These are phyloP conservation scores for Nakazawaea anatomiae DNA, from an alignment of 805 yeast species.

Conservation along the genomic window DNA sequence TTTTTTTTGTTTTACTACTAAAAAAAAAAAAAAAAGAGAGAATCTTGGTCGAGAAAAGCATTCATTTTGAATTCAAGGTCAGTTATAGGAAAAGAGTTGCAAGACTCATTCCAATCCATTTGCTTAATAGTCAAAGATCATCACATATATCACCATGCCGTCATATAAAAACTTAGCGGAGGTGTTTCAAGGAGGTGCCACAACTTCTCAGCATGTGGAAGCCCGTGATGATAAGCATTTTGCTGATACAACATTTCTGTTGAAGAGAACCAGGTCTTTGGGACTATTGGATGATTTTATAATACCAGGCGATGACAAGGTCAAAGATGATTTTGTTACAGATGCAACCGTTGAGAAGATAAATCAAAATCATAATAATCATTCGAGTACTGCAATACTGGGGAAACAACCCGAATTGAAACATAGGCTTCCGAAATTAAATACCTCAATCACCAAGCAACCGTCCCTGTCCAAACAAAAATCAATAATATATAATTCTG, in stretches of 20 bases:
- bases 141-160: neutral
- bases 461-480: neutral
- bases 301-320: constrained; percentile 56
- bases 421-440: constrained; percentile 5
- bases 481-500: constrained; percentile 9
- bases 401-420: neutral
- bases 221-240: constrained; percentile 70
- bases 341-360: constrained; percentile 93
- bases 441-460: neutral
- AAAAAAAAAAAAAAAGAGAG: too few relatives aligned
- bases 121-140: too few relatives aligned
- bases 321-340: constrained; percentile 87
- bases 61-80: neutral
- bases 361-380: constrained; percentile 13
- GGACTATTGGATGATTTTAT: constrained; percentile 61
- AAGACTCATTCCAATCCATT: too few relatives aligned
- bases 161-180: constrained; percentile 15
- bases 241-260: constrained; percentile 60
- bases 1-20: too few relatives aligned
- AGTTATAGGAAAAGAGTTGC: neutral
- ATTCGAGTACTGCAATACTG: neutral
- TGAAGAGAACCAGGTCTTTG: constrained; percentile 78
- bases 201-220: constrained; percentile 61
- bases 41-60: too few relatives aligned
- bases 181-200: constrained; percentile 51